phyloP scores from a whole-genome alignment of 73 alveolate species.

The Paramecium pentaurelia region DNA sequence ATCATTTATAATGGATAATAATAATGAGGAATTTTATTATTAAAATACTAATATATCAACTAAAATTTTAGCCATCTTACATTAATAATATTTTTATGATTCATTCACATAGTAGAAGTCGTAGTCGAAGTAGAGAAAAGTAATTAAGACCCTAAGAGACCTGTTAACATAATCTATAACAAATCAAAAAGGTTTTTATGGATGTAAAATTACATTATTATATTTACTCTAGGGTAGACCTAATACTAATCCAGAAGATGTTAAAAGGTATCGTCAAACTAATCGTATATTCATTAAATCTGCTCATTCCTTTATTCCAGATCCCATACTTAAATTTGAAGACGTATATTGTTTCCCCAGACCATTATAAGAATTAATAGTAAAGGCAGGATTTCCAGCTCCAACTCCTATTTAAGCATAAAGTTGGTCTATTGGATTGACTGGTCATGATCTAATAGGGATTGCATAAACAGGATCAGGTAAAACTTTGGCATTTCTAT shows the following conservation, averaged over 20 bases:
- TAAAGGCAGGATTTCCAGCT: slow-evolving; percentile 44
- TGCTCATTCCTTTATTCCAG: neutral
- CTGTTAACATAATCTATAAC: neutral
- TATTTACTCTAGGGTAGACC: neutral
- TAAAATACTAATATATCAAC: neutral
- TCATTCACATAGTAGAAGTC: neutral
- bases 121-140: neutral
- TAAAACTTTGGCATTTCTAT: slow-evolving; percentile 86
- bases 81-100: neutral
- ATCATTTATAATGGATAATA: neutral
- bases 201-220: neutral
- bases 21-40: neutral
- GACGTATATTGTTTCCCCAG: slow-evolving; percentile 55
- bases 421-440: slow-evolving; percentile 54
- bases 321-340: slow-evolving; percentile 42
- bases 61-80: neutral
- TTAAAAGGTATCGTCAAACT: neutral
- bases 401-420: slow-evolving; percentile 67
- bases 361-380: slow-evolving; percentile 1
- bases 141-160: neutral
- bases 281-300: neutral
- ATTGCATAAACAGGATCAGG: slow-evolving; percentile 94
- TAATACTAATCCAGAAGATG: slow-evolving; percentile 15
- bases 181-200: slow-evolving; percentile 8
- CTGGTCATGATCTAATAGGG: slow-evolving; percentile 84